Base-by-base conservation (phyloP, 208 protist species). In the Leishmania gerbilli region DNA sequence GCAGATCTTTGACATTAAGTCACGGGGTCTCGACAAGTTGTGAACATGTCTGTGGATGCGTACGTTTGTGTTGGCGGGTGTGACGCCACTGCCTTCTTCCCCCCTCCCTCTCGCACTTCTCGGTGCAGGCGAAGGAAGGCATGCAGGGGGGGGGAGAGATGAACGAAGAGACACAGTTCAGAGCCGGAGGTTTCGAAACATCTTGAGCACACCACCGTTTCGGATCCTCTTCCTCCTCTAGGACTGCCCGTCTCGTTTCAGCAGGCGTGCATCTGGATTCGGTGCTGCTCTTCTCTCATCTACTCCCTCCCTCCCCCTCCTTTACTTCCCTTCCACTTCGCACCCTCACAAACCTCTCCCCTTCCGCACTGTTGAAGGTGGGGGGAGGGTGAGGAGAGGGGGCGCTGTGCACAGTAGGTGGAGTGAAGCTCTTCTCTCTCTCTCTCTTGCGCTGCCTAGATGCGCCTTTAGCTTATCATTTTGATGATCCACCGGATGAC, bases 1-100 rank as follows among this genome's bases (percentile, higher is more conserved):
- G 95, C 92, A 97, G 82, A 91, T 97, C 56, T 88, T 89, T 47
- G 91, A 97, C 82, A 97, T 97, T 71, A 96, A 95, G 74, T 69
- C 79, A 40, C 87, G 88, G 45, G 90, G 91, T 1, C 74, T 95
- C 15, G 87, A 91, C 64, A 81, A 88, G 74, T 69, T 88, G 56
- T 85, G 45, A 71, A 21, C 45, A 45, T 17, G 68, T 34, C 42
- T 31, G 1, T 51, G 24, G n/a, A 8, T n/a, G 45, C 24, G 7
- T n/a, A 34, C 42, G 24, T 34, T 42, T n/a, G 37, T 72, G 19
- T n/a, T 49, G 24, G 17, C 68, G 42, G 17, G 21, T 51, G 21
- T 47, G 68, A 42, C 40, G 13, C 37, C 68, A 34, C 68, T 21
- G 19, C 42, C 37, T 53, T 7, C 51, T 21, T 6, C 5, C 51